Conservation (phyloP, 176 grass and related monocot genomes). For the Aegilops sharonensis region DNA sequence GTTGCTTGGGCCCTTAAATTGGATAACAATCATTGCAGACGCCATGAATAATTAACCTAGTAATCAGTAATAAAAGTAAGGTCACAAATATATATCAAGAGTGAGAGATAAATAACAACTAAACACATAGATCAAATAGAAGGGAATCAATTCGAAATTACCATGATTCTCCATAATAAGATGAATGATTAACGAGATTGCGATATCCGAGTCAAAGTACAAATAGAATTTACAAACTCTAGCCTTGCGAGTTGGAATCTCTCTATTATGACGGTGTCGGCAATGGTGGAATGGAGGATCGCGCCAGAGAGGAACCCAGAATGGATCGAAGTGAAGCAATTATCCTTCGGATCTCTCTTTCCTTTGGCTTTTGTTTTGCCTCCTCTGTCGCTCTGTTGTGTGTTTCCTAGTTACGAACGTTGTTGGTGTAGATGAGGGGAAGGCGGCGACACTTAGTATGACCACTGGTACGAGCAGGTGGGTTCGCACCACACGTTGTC, state of each 20-base stretch:
- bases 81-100: background rate
- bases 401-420: background rate
- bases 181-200: background rate
- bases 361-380: too few species aligned
- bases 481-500: too few species aligned
- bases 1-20: background rate
- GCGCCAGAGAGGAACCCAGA: rapidly evolving
- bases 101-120: background rate
- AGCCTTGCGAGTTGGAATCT: background rate
- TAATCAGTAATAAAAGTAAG: background rate
- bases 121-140: background rate
- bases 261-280: background rate
- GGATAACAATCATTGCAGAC: background rate
- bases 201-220: background rate
- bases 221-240: background rate
- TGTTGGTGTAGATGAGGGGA: too few species aligned
- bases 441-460: too few species aligned
- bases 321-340: background rate
- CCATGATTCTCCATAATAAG: background rate
- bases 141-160: background rate
- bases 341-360: background rate
- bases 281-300: background rate
- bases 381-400: background rate
- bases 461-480: too few species aligned
- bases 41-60: background rate